phyloP scores from a whole-genome alignment of 257 asterid genomes.

The Misopates orontium region DNA sequence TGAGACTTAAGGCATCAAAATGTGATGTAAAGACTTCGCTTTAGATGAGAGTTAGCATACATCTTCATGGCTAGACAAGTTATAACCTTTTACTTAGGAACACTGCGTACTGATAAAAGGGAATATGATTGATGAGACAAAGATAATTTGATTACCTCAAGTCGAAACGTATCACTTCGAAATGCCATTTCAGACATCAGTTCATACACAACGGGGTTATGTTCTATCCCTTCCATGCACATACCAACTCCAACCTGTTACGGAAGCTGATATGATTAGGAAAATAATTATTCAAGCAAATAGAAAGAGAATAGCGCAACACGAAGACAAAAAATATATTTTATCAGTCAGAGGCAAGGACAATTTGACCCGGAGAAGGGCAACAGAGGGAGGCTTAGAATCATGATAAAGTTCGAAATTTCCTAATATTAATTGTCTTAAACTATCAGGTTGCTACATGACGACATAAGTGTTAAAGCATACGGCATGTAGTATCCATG shows the following conservation, averaged over 20 bases:
- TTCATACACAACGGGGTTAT: conserved; percentile 92
- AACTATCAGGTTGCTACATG: background rate
- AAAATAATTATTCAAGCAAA: conserved; percentile 16
- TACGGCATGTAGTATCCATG: no score
- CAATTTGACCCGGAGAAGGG: conserved; percentile 8
- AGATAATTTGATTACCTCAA: conserved; percentile 54
- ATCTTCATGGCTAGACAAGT: conserved; percentile 3
- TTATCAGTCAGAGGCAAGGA: background rate
- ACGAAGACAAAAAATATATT: conserved; percentile 9
- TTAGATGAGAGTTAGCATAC: background rate
- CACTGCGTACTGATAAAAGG: background rate
- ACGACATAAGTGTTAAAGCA: background rate
- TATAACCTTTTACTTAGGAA: background rate
- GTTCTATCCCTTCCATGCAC: conserved; percentile 99
- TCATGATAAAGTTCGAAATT: conserved; percentile 8
- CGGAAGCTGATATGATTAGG: conserved; percentile 32
- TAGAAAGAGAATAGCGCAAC: conserved; percentile 10
- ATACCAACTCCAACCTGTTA: conserved; percentile 91
- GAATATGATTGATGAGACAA: conserved; percentile 1
- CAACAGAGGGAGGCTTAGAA: conserved; percentile 10
- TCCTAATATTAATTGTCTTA: background rate
- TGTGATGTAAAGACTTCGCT: conserved; percentile 6
- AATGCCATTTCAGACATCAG: conserved; percentile 98
- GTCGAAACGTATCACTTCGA: conserved; percentile 53
- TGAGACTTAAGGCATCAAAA: conserved; percentile 10